These are phyloP conservation scores for Fusarium pseudonygamai DNA, from an alignment of 2,329 filamentous ascomycete species.

Conservation along the genomic window DNA sequence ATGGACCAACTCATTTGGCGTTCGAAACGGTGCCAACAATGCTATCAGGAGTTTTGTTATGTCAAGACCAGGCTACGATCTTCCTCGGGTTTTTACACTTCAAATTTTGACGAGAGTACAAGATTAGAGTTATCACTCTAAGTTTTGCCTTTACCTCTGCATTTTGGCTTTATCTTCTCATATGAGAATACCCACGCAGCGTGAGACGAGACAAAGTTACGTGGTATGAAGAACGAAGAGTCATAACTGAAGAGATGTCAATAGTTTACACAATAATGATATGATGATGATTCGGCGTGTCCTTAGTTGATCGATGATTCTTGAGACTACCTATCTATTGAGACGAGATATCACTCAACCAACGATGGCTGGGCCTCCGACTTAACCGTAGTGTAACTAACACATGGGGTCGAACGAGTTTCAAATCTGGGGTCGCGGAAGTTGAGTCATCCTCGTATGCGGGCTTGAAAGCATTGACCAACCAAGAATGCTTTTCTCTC, in stretches of 20 bases:
- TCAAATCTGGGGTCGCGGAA: constrained; percentile 40
- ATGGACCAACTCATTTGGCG: neutral
- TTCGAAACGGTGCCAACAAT: neutral
- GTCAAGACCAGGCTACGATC: neutral
- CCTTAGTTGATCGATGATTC: neutral
- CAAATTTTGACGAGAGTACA: neutral
- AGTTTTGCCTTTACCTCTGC: neutral
- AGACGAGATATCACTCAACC: neutral
- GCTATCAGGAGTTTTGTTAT: neutral
- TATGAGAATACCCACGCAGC: neutral
- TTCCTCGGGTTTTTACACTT: neutral
- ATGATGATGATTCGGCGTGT: constrained; percentile 1
- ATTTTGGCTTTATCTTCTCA: neutral
- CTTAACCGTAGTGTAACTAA: neutral
- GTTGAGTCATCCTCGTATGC: constrained; percentile 47
- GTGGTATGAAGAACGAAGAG: constrained; percentile 2
- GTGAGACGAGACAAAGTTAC: neutral
- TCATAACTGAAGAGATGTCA: neutral
- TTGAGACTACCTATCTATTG: neutral
- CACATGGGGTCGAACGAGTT: constrained; percentile 16
- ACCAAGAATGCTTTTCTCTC: constrained; percentile 44
- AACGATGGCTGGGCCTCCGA: neutral
- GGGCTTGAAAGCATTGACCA: constrained; percentile 45
- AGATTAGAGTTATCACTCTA: neutral
- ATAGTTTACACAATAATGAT: neutral